Percentiles rank a stretch among this genome's conserved stretches.
Evolutionary conservation across 352 stramenopile genomes (phyloP).

Genomic region (Globisporangium uncinulatum): DNA sequence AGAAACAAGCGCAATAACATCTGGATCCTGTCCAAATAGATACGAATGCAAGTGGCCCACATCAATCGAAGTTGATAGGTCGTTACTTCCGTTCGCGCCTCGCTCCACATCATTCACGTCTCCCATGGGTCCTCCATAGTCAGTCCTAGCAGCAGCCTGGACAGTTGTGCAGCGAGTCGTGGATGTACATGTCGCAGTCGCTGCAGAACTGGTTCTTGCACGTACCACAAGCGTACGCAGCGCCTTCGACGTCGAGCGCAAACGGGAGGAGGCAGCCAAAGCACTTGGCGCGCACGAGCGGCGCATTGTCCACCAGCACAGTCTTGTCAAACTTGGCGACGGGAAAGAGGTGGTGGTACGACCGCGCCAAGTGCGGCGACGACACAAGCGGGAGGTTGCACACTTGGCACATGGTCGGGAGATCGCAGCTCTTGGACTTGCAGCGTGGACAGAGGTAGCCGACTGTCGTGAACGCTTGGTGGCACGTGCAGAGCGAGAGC

Average conservation of each 20-base stretch:
- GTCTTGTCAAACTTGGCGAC: constrained; percentile 91
- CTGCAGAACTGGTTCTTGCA: constrained; percentile 94
- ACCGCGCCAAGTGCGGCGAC: constrained; percentile 95
- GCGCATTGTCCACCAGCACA: constrained; percentile 22
- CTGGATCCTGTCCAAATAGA: too few relatives aligned
- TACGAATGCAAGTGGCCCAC: too few relatives aligned
- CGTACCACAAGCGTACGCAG: constrained; percentile 80
- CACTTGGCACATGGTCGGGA: constrained; percentile 95
- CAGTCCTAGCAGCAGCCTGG: constrained; percentile 88
- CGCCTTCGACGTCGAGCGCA: constrained; percentile 34
- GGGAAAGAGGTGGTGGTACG: constrained; percentile 98
- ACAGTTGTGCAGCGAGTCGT: constrained; percentile 98
- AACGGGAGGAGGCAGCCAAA: constrained; percentile 76
- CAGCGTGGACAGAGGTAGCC: constrained; percentile 94
- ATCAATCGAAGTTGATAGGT: too few relatives aligned
- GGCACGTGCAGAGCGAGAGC: constrained; percentile 81
- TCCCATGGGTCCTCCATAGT: too few relatives aligned
- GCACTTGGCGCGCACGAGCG: constrained; percentile 47
- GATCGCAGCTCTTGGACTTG: constrained; percentile 91
- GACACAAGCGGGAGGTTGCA: constrained; percentile 96
- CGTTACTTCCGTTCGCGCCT: too few relatives aligned
- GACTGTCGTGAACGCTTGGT: constrained; percentile 85
- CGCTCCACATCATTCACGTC: too few relatives aligned
- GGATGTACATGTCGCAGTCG: constrained; percentile 97
- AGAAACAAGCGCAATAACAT: too few relatives aligned